Evolutionary conservation across 2,329 filamentous ascomycete genomes (phyloP).

Genomic region (Colletotrichum tropicicola): DNA sequence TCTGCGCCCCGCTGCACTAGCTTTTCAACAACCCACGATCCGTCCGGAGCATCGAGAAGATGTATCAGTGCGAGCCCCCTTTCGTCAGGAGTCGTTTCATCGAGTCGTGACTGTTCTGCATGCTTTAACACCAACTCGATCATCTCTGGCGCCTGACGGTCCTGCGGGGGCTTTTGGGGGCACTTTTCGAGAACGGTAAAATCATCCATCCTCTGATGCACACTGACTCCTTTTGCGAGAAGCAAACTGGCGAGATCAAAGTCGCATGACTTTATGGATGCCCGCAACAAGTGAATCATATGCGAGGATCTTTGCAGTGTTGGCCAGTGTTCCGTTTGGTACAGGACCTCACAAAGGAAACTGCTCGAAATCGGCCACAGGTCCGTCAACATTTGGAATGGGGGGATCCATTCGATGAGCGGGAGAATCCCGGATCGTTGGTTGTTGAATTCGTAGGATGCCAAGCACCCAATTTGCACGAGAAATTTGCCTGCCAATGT

Average conservation of each 20-base stretch:
- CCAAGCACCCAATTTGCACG: not conserved
- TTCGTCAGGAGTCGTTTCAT: not conserved
- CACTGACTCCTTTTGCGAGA: not conserved
- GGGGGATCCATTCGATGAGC: not conserved
- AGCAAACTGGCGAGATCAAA: not conserved
- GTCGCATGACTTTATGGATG: not conserved
- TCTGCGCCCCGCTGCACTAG: not conserved
- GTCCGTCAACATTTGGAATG: not conserved
- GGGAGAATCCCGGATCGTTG: not conserved
- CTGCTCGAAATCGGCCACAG: not conserved
- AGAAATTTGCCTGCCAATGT: not conserved
- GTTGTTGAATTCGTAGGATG: not conserved
- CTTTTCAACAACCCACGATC: not conserved
- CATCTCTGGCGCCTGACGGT: too few species aligned
- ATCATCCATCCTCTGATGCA: not conserved
- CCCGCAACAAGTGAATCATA: not conserved
- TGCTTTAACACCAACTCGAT: not conserved
- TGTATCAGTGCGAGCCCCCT: not conserved
- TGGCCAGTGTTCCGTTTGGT: not conserved
- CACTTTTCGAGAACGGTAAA: not conserved
- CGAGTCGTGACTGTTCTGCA: not conserved
- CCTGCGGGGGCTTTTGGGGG: too few species aligned
- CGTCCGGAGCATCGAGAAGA: fast-evolving
- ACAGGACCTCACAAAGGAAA: not conserved
- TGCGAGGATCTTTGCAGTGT: not conserved